Evolutionary conservation across 2,329 filamentous ascomycete species (phyloP), one percentile per base, ranked within the genome.

Genomic region (Erysiphe neolycopersici): DNA sequence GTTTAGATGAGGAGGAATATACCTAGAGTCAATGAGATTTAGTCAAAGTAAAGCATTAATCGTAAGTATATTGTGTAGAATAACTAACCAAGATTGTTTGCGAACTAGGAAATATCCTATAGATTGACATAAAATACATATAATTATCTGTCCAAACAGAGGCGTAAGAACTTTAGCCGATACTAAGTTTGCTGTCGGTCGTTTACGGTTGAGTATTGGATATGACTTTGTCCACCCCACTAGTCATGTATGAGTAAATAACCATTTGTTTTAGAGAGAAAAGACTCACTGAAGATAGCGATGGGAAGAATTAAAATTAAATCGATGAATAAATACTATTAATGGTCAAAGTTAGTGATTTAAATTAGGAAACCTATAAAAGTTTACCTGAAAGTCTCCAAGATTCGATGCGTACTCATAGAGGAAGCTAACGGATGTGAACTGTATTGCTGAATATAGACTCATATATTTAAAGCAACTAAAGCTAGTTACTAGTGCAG

Each of bases 401-500:
- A 98, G 65, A 56, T 98, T 98, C 9, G 82, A 92, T 11, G 80
- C 91, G 8, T 76, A 84, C 6, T 84, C 81, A 59, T 98, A 98
- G 14, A 98, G 68, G 57, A 98, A 94, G 67, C 80, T 92, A 55
- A 98, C 91, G 0, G 82, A 83, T 8, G 83, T 92, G 64, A 98
- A 98, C 59, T 98, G 89, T 50, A 98, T 98, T n/a, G 89, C 87
- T 2, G 85, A 95, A 64, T 98, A 98, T 50, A 98, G 62, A 53
- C 81, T 91, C 91, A 98, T 98, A 62, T 92, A 98, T 64, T 95
- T 98, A 69, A 98, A 98, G 64, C 89, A 98, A 63, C 82, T 91
- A 64, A 98, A 98, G 60, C 84, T 93, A 12, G 89, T 98, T n/a
- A 95, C 85, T 31, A 98, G 68, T 31, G 91, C 82, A 17, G 87